phyloP scores from a whole-genome alignment of 352 stramenopile genomes.

The Globisporangium camurandrum region DNA sequence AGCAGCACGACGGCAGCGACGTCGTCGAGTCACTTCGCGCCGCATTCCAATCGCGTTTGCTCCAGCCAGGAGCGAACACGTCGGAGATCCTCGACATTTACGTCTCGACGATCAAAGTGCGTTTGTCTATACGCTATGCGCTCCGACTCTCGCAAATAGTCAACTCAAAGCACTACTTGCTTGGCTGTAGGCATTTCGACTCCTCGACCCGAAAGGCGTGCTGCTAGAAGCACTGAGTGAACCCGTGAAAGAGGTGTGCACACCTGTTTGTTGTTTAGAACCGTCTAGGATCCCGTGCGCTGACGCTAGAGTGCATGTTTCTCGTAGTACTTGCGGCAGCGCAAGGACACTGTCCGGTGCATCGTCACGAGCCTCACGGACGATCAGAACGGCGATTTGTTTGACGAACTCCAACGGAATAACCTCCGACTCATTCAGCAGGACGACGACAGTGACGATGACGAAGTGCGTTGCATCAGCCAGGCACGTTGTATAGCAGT shows the following conservation, averaged over 20 bases:
- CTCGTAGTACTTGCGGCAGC: constrained; percentile 84
- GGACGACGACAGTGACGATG: constrained; percentile 89
- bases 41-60: constrained; percentile 77
- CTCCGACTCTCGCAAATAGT: neutral
- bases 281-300: neutral
- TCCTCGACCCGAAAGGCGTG: constrained; percentile 90
- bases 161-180: neutral
- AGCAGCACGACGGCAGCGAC: constrained; percentile 78
- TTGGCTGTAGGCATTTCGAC: constrained; percentile 64
- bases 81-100: constrained; percentile 97
- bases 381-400: constrained; percentile 90
- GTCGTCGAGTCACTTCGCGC: constrained; percentile 72
- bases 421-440: constrained; percentile 91
- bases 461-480: constrained; percentile 39
- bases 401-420: constrained; percentile 91
- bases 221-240: constrained; percentile 82
- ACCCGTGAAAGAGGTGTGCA: constrained; percentile 55
- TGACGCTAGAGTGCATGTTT: no score
- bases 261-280: neutral
- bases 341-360: constrained; percentile 95
- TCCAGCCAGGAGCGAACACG: constrained; percentile 95
- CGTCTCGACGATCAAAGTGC: constrained; percentile 93
- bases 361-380: constrained; percentile 92
- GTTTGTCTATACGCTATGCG: neutral
- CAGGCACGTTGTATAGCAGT: neutral